Percentiles rank a stretch among this genome's conserved stretches.
These are phyloP conservation scores for Fusarium caatingaense DNA, from an alignment of 2,329 filamentous ascomycete genomes.

Conservation along the genomic window DNA sequence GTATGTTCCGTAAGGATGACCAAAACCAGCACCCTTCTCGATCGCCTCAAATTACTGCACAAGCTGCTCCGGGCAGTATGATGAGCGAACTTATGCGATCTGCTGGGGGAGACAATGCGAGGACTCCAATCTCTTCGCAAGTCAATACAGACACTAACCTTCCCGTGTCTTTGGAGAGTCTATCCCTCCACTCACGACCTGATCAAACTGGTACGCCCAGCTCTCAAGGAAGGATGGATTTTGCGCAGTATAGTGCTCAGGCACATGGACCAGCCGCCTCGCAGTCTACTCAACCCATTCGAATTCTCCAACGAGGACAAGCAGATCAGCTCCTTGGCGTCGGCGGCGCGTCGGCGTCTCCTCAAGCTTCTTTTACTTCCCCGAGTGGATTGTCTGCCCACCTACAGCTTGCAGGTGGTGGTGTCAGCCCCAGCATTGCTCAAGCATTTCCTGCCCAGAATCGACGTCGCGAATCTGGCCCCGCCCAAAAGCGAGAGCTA, in stretches of 20 bases:
- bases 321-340: slow-evolving; percentile 38
- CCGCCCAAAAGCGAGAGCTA: slow-evolving; percentile 53
- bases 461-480: slow-evolving; percentile 44
- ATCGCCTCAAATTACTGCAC: slow-evolving; percentile 7
- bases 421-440: slow-evolving; percentile 34
- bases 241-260: slow-evolving; percentile 28
- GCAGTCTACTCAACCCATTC: slow-evolving; percentile 44
- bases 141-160: slow-evolving; percentile 29
- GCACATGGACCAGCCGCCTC: slow-evolving; percentile 6
- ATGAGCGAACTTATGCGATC: slow-evolving; percentile 39
- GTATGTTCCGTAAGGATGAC: slow-evolving; percentile 64
- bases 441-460: slow-evolving; percentile 35
- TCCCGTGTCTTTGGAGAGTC: slow-evolving; percentile 35
- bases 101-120: slow-evolving; percentile 17
- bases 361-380: slow-evolving; percentile 42
- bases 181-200: slow-evolving; percentile 35
- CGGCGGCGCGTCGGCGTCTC: slow-evolving; percentile 25
- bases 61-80: slow-evolving; percentile 34
- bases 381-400: slow-evolving; percentile 37
- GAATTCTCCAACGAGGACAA: slow-evolving; percentile 54
- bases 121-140: slow-evolving; percentile 27
- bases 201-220: slow-evolving; percentile 26
- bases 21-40: slow-evolving; percentile 21
- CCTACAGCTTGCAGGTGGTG: slow-evolving; percentile 25
- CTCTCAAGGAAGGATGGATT: slow-evolving; percentile 33